Evolutionary conservation across 441 rosid genomes (phyloP).

Genomic region (Omphalea diandra): DNA sequence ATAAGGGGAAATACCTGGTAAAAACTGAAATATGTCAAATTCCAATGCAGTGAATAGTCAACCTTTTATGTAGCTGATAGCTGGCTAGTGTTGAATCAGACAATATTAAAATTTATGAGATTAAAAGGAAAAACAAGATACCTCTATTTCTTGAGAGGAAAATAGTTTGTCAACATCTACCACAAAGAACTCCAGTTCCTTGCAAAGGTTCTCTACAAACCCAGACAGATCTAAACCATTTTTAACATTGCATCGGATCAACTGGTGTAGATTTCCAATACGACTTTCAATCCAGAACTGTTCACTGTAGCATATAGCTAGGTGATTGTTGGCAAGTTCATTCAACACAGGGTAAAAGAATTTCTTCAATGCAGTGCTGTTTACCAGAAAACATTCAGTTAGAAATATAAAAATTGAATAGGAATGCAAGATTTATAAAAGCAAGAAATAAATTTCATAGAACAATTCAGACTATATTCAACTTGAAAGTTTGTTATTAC

Average conservation of each 20-base stretch:
- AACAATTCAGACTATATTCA: neutral
- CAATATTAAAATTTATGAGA: too few species aligned
- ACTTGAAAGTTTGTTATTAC: neutral
- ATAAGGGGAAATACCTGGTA: constrained; percentile 58
- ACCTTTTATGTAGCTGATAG: constrained; percentile 9
- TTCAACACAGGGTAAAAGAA: constrained; percentile 47
- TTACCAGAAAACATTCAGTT: constrained; percentile 21
- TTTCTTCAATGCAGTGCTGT: constrained; percentile 67
- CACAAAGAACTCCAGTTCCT: constrained; percentile 43
- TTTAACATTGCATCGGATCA: constrained; percentile 37
- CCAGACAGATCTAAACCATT: constrained; percentile 24
- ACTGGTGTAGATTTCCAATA: constrained; percentile 49
- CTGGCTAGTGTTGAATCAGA: too few species aligned
- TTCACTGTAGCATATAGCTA: constrained; percentile 24
- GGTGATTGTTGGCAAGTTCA: constrained; percentile 32
- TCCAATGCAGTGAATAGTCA: constrained; percentile 16
- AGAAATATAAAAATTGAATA: constrained; percentile 2
- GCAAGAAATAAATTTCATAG: neutral
- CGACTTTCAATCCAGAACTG: constrained; percentile 35
- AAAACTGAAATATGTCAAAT: constrained; percentile 23
- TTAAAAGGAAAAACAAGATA: constrained; percentile 16
- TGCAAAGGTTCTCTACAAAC: constrained; percentile 48
- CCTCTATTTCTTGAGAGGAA: constrained; percentile 55
- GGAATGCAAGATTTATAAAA: neutral
- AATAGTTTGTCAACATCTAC: constrained; percentile 43